Percentiles rank a stretch among this genome's conserved stretches.
Conservation (phyloP, 768 basidiomycete genomes). For the Thelephora aurantiotincta region DNA sequence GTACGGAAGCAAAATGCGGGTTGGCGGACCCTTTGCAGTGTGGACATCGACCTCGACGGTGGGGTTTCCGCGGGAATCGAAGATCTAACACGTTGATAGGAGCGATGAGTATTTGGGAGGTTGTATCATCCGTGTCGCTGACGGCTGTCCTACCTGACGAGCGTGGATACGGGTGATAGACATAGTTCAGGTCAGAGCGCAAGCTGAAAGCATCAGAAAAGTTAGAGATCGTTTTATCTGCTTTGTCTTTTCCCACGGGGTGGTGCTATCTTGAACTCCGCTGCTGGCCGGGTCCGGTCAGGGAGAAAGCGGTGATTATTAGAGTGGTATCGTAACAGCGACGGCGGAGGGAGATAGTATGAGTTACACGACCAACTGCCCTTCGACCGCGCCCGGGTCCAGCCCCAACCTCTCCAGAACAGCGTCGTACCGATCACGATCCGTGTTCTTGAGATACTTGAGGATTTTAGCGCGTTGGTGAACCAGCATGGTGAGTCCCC, state of each 20-base stretch:
- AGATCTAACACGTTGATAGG: constrained; percentile 50
- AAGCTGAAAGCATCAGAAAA: not conserved
- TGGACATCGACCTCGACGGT: constrained; percentile 88
- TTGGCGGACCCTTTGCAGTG: constrained; percentile 66
- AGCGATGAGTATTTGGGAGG: not conserved
- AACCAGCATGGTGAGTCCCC: constrained; percentile 62
- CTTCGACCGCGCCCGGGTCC: constrained; percentile 72
- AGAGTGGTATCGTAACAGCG: no score
- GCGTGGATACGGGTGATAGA: constrained; percentile 86
- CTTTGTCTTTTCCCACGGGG: not conserved
- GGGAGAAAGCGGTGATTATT: not conserved
- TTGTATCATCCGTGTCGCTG: not conserved
- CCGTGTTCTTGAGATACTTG: constrained; percentile 54
- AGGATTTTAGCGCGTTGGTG: constrained; percentile 77
- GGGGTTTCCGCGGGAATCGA: constrained; percentile 97
- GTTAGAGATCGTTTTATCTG: not conserved
- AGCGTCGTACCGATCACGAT: constrained; percentile 59
- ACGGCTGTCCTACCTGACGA: constrained; percentile 54
- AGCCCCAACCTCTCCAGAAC: constrained; percentile 63
- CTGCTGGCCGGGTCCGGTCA: not conserved
- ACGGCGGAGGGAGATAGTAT: no score
- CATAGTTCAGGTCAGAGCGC: constrained; percentile 37
- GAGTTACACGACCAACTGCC: constrained; percentile 64
- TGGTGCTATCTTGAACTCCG: no score
- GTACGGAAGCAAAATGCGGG: constrained; percentile 1